Conservation (phyloP, 257 asterid genomes). For the Gentiana straminea region DNA sequence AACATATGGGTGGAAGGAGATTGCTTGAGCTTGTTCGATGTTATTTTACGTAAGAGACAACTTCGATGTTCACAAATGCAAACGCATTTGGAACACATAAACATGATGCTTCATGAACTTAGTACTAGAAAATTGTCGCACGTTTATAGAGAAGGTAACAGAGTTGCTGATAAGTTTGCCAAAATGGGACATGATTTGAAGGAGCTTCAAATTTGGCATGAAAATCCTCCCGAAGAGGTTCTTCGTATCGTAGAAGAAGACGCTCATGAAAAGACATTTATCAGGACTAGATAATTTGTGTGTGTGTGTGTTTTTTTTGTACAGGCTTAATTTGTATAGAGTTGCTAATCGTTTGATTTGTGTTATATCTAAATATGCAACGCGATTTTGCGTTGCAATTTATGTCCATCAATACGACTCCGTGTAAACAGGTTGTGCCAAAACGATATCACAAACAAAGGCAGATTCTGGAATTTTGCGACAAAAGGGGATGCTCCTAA, state of each 20-base stretch:
- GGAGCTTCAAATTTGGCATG: slow-evolving; percentile 53
- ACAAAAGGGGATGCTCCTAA: too few species aligned
- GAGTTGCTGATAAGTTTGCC: slow-evolving; percentile 72
- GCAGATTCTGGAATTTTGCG: too few species aligned
- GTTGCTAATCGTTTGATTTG: too few species aligned
- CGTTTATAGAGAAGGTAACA: slow-evolving; percentile 53
- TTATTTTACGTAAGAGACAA: slow-evolving; percentile 25
- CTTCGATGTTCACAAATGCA: slow-evolving; percentile 35
- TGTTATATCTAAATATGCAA: too few species aligned
- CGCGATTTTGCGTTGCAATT: too few species aligned
- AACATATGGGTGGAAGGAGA: slow-evolving; percentile 73
- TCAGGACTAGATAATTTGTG: background rate
- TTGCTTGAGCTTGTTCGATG: slow-evolving; percentile 42
- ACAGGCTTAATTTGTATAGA: too few species aligned
- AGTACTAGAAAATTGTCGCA: slow-evolving; percentile 40
- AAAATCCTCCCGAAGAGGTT: slow-evolving; percentile 37
- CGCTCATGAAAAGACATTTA: slow-evolving; percentile 42
- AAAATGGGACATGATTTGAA: slow-evolving; percentile 47
- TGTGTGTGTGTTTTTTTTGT: too few species aligned
- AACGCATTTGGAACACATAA: slow-evolving; percentile 29
- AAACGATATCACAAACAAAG: too few species aligned
- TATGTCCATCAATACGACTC: too few species aligned
- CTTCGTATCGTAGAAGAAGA: slow-evolving; percentile 43
- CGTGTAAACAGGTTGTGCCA: too few species aligned
- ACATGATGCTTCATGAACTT: slow-evolving; percentile 37